Conservation (phyloP, 148 eudicot species). For the Camellia granthamiana region DNA sequence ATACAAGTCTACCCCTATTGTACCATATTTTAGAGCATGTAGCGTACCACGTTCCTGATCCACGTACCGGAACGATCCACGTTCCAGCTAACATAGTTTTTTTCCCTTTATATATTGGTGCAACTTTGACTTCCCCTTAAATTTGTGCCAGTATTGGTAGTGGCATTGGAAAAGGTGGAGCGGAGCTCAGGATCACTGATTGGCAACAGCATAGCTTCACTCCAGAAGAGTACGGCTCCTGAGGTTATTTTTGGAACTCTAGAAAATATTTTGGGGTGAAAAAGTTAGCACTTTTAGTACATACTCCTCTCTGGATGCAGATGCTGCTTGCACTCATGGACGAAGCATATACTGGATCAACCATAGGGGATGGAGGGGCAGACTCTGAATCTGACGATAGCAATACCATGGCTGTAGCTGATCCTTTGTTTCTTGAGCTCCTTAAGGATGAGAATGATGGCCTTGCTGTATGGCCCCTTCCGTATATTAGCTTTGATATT, state of each 20-base stretch:
- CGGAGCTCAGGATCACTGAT: conserved; percentile 81
- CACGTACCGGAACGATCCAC: no score
- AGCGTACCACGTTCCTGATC: no score
- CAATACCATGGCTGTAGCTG: conserved; percentile 73
- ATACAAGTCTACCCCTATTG: no score
- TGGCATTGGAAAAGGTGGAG: conserved; percentile 95
- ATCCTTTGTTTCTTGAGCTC: conserved; percentile 91
- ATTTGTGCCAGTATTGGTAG: conserved; percentile 63
- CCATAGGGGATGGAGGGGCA: conserved; percentile 89
- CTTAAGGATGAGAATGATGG: conserved; percentile 99
- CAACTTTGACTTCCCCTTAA: not conserved
- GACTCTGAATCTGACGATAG: conserved; percentile 97
- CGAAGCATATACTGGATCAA: conserved; percentile 99
- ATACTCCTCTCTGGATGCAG: conserved; percentile 40
- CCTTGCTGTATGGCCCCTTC: conserved; percentile 67
- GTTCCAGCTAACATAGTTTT: no score
- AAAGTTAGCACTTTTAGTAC: not conserved
- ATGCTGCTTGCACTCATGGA: conserved; percentile 98
- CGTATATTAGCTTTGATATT: not conserved
- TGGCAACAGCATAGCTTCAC: conserved; percentile 93
- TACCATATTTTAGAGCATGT: no score
- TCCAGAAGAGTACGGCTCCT: conserved; percentile 92
- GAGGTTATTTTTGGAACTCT: conserved; percentile 54
- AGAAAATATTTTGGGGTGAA: not conserved
- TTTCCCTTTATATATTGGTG: no score